phyloP scores from a whole-genome alignment of 345 rosid genomes.

The Boechera stricta region DNA sequence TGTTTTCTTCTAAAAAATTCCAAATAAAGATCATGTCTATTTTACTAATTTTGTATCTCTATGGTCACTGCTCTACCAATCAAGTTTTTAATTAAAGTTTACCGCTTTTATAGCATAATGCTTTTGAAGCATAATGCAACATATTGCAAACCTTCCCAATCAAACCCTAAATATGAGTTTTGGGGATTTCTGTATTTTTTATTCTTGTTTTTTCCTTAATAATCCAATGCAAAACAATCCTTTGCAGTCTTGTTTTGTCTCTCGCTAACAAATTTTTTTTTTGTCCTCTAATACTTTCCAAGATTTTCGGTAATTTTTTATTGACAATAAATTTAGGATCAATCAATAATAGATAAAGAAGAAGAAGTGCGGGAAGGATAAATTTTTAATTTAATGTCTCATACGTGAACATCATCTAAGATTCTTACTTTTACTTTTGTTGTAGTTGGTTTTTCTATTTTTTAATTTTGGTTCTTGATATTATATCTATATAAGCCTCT shows the following conservation, averaged over 20 bases:
- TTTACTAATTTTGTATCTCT: too few relatives aligned
- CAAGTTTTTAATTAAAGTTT: too few relatives aligned
- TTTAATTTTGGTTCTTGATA: too few relatives aligned
- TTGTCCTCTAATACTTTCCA: slow-evolving; percentile 44
- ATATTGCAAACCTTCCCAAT: too few relatives aligned
- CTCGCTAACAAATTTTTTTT: slow-evolving; percentile 18
- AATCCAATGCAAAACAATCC: slow-evolving; percentile 26
- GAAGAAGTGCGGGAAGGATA: slow-evolving; percentile 17
- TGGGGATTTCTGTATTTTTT: slow-evolving; percentile 10
- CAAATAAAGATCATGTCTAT: too few relatives aligned
- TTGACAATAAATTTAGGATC: slow-evolving; percentile 31
- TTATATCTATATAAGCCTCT: too few relatives aligned
- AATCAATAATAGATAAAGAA: slow-evolving; percentile 32
- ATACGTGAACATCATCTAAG: neutral
- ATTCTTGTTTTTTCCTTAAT: slow-evolving; percentile 18
- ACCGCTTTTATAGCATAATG: too few relatives aligned
- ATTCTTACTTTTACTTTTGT: neutral
- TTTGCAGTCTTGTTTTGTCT: slow-evolving; percentile 35
- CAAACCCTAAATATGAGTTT: neutral
- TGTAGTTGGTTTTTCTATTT: too few relatives aligned
- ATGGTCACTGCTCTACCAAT: too few relatives aligned
- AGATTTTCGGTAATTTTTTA: slow-evolving; percentile 16
- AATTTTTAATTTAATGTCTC: neutral
- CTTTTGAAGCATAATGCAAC: too few relatives aligned
- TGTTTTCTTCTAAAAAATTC: too few relatives aligned